Evolutionary conservation across 352 stramenopile species (phyloP).

Genomic region (Phytophthora ohioensis): DNA sequence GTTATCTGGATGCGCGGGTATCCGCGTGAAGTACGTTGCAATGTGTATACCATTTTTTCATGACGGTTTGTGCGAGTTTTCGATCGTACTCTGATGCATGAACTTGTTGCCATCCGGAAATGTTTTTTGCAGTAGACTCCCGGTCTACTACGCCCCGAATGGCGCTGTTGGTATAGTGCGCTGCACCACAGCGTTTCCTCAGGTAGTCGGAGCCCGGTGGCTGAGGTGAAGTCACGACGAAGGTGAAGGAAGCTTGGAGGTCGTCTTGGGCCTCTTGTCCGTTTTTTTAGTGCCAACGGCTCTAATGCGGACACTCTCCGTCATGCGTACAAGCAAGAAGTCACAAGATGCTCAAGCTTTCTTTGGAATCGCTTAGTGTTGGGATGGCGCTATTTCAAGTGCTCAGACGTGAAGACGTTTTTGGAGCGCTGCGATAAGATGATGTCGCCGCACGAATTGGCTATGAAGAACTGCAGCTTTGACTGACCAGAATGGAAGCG

Average conservation of each 20-base stretch:
- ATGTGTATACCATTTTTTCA: constrained; percentile 20
- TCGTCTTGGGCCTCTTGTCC: no score
- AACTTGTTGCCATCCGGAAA: background rate
- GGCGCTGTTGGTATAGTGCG: no score
- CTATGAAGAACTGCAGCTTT: constrained; percentile 8
- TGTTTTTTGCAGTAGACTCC: background rate
- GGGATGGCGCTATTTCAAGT: constrained; percentile 31
- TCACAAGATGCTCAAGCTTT: constrained; percentile 10
- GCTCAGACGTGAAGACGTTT: constrained; percentile 19
- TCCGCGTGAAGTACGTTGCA: constrained; percentile 19
- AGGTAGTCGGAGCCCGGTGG: no score
- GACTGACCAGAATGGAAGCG: constrained; percentile 32
- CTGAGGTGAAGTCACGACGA: no score
- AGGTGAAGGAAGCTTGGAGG: no score
- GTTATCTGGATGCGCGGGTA: constrained; percentile 21
- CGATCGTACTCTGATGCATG: background rate
- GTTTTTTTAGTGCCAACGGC: background rate
- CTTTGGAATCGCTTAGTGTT: constrained; percentile 9
- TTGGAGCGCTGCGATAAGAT: constrained; percentile 26
- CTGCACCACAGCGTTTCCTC: no score
- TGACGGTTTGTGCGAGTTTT: constrained; percentile 1
- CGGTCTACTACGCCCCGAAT: no score
- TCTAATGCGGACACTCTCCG: background rate
- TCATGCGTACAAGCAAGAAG: background rate
- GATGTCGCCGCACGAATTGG: constrained; percentile 1